Conservation (phyloP, 306 rosid species). For the Prinsepia uniflora region DNA sequence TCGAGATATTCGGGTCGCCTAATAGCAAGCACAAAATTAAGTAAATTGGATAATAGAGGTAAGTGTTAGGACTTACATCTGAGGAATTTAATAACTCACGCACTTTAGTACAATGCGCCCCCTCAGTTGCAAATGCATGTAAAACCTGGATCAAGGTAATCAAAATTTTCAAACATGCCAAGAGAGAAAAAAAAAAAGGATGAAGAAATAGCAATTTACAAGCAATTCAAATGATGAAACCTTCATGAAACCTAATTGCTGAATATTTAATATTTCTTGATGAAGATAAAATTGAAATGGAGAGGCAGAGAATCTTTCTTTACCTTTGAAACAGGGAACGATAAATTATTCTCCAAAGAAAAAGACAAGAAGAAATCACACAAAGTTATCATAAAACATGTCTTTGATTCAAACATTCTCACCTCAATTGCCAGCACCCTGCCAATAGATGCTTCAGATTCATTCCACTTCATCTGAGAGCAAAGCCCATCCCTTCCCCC, state of each 20-base stretch:
- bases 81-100: slow-evolving; percentile 83
- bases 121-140: slow-evolving; percentile 99
- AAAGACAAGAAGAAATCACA: background rate
- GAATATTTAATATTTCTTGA: background rate
- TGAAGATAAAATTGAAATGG: background rate
- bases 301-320: background rate
- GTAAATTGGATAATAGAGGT: background rate
- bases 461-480: slow-evolving; percentile 99
- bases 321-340: background rate
- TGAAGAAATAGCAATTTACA: background rate
- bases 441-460: slow-evolving; percentile 98
- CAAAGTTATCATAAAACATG: background rate
- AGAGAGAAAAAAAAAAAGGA: background rate
- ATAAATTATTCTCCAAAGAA: background rate
- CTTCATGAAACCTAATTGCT: background rate
- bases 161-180: slow-evolving; percentile 9
- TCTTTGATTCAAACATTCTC: slow-evolving; percentile 31
- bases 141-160: slow-evolving; percentile 59
- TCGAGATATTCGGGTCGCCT: background rate
- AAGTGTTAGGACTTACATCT: slow-evolving; percentile 53
- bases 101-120: slow-evolving; percentile 96
- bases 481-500: slow-evolving; percentile 94
- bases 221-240: background rate
- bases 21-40: background rate
- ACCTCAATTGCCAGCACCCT: slow-evolving; percentile 99